Evolutionary conservation across 208 protist species (phyloP).

Genomic region (Leishmania mexicana): DNA sequence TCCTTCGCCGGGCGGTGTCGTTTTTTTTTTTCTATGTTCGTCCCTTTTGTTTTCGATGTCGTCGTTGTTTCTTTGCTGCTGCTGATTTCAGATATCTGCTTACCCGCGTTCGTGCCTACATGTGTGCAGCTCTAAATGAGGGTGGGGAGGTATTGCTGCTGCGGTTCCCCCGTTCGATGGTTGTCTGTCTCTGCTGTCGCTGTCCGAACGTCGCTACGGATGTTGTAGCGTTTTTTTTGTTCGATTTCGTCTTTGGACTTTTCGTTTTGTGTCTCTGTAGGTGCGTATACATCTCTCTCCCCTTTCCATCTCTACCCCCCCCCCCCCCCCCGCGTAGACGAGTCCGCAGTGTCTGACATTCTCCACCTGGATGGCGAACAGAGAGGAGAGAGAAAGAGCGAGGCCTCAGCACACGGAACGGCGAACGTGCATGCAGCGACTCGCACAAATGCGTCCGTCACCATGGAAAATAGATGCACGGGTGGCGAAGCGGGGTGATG

Average conservation of each 20-base stretch:
- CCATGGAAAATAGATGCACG: neutral
- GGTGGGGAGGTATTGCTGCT: neutral
- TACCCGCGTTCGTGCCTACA: neutral
- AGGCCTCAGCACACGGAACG: neutral
- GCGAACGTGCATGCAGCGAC: neutral
- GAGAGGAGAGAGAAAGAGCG: neutral
- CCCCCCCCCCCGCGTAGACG: neutral
- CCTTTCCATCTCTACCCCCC: neutral
- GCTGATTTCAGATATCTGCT: neutral
- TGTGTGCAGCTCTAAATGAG: neutral
- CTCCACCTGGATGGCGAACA: neutral
- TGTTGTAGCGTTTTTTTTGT: constrained; percentile 11
- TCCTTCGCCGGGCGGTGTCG: neutral
- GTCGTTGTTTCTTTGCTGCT: neutral
- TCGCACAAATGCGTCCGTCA: neutral
- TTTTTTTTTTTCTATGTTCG: neutral
- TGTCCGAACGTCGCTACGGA: too few relatives aligned
- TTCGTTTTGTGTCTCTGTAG: neutral
- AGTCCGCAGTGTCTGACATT: neutral
- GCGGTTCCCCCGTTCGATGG: neutral
- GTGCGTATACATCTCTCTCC: constrained; percentile 9
- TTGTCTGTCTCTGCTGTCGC: neutral
- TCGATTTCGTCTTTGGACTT: neutral
- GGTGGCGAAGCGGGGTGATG: neutral
- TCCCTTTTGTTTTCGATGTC: neutral